Evolutionary conservation across 2,329 filamentous ascomycete genomes (phyloP).

Genomic region (Escovopsis sp.): DNA sequence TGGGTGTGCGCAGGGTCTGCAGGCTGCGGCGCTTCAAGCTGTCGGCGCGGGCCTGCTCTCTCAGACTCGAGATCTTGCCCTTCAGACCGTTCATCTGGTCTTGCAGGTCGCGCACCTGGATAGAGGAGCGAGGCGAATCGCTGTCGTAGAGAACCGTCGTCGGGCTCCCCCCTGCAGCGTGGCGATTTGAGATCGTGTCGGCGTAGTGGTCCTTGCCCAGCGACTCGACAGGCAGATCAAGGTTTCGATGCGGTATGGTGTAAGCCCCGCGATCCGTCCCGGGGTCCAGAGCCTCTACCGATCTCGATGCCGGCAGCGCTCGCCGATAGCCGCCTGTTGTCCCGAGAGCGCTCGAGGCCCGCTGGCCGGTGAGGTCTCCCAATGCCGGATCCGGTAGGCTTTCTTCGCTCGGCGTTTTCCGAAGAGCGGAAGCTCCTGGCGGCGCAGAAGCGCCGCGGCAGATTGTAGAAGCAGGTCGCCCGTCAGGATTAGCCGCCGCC

Average conservation of each 20-base stretch:
- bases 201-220: constrained; percentile 34
- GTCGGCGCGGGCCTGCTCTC: constrained; percentile 65
- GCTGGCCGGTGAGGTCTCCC: constrained; percentile 24
- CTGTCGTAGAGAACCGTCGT: constrained; percentile 28
- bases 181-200: constrained; percentile 19
- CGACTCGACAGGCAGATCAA: constrained; percentile 33
- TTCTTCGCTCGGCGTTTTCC: constrained; percentile 19
- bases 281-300: constrained; percentile 24
- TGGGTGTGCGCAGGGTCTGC: constrained; percentile 59
- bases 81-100: constrained; percentile 78
- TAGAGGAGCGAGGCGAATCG: constrained; percentile 50
- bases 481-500: constrained; percentile 35
- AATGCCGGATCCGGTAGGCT: constrained; percentile 14
- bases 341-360: constrained; percentile 49
- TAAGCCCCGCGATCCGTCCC: constrained; percentile 9
- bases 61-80: constrained; percentile 66
- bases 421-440: constrained; percentile 9
- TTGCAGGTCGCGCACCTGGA: constrained; percentile 59
- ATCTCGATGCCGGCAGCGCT: constrained; percentile 27
- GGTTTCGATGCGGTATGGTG: constrained; percentile 17
- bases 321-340: constrained; percentile 43
- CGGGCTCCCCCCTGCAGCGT: constrained; percentile 25
- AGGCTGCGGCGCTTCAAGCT: constrained; percentile 63
- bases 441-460: constrained; percentile 9
- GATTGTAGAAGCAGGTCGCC: constrained; percentile 12